Evolutionary conservation across 2,329 filamentous ascomycete genomes (phyloP).

Genomic region (Annulohypoxylon truncatum): DNA sequence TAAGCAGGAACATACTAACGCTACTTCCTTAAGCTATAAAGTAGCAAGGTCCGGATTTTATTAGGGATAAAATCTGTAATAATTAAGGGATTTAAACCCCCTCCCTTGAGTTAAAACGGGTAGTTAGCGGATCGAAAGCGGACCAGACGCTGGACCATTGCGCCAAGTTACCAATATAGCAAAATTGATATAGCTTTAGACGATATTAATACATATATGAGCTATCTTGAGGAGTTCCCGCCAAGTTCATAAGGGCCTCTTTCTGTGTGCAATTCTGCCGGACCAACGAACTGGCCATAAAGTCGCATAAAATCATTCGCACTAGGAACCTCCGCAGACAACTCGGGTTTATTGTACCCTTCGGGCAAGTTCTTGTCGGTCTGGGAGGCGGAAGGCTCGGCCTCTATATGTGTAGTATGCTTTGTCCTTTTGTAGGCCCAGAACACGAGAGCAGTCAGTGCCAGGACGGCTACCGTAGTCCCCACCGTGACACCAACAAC

Average conservation of each 20-base stretch:
- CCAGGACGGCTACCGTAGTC: neutral
- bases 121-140: too few species aligned
- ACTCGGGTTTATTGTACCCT: neutral
- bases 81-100: too few species aligned
- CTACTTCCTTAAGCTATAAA: too few species aligned
- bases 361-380: neutral
- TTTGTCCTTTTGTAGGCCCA: neutral
- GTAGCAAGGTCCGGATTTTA: too few species aligned
- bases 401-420: neutral
- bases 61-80: too few species aligned
- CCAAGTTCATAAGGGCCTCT: neutral
- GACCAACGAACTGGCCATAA: neutral
- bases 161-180: neutral
- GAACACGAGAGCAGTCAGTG: neutral
- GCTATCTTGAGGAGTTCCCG: neutral
- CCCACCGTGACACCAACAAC: neutral
- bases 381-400: neutral
- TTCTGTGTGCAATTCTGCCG: neutral
- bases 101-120: too few species aligned
- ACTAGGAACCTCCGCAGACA: neutral
- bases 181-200: neutral
- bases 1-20: too few species aligned
- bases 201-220: neutral
- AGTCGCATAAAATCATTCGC: neutral
- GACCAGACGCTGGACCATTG: too few species aligned